Percentiles rank a stretch among this genome's conserved stretches.
Evolutionary conservation across 2,329 filamentous ascomycete species (phyloP).

Genomic region (Aspergillaceae sp.): DNA sequence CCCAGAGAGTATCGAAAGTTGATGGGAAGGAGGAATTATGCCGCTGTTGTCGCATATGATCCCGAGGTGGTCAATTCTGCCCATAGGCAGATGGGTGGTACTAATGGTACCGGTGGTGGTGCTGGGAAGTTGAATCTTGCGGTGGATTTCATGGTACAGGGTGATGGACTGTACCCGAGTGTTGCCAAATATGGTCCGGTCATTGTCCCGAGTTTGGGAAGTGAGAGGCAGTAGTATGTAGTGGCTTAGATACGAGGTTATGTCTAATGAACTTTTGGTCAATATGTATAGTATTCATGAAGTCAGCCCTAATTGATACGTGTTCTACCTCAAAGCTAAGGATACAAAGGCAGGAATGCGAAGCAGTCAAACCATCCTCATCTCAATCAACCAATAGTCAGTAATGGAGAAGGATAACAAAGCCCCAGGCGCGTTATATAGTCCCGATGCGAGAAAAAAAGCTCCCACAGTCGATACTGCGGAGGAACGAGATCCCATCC

Average conservation of each 20-base stretch:
- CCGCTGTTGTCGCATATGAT: constrained; percentile 89
- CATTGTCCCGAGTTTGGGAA: constrained; percentile 79
- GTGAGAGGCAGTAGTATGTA: constrained; percentile 46
- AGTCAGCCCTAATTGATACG: too few relatives aligned
- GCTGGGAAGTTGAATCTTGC: constrained; percentile 66
- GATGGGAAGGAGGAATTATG: constrained; percentile 89
- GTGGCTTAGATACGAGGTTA: background rate
- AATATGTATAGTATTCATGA: background rate
- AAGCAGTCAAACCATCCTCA: too few relatives aligned
- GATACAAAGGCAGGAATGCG: too few relatives aligned
- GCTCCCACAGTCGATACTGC: constrained; percentile 74
- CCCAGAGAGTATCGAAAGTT: constrained; percentile 78
- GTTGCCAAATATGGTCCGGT: constrained; percentile 97
- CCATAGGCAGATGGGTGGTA: constrained; percentile 25
- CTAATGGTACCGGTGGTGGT: constrained; percentile 10
- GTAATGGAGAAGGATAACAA: constrained; percentile 55
- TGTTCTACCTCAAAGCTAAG: too few relatives aligned
- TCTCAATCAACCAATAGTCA: too few relatives aligned
- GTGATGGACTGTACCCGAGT: constrained; percentile 67
- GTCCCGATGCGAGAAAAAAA: constrained; percentile 88
- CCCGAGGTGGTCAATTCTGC: constrained; percentile 60
- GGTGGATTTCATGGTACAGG: constrained; percentile 94
- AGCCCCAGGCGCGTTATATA: constrained; percentile 93
- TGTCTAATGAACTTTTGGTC: background rate
- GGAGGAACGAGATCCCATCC: constrained; percentile 25